Conservation (phyloP, 768 basidiomycete genomes). For the Filobasidium wieringae region DNA sequence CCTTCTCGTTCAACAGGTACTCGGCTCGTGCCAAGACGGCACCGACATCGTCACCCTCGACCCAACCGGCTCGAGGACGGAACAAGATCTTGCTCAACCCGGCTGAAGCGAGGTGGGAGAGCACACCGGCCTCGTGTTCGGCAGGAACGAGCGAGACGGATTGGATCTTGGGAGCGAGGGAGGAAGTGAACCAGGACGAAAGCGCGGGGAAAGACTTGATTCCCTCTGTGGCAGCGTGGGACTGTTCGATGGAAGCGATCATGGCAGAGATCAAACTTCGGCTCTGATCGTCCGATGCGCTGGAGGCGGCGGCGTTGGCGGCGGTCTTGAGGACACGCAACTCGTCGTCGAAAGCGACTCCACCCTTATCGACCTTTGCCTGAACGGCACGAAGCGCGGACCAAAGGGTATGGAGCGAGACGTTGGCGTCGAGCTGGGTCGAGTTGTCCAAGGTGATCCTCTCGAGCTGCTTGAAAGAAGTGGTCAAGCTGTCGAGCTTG, state of each 20-base stretch:
- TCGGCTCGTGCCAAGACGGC: constrained; percentile 81
- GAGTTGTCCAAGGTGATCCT: constrained; percentile 85
- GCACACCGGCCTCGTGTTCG: constrained; percentile 72
- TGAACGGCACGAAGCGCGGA: constrained; percentile 73
- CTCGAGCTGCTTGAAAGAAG: constrained; percentile 80
- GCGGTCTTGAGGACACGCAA: constrained; percentile 69
- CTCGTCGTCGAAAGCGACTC: constrained; percentile 76
- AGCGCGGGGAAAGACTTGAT: constrained; percentile 84
- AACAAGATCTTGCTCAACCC: constrained; percentile 65
- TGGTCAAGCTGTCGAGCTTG: constrained; percentile 84
- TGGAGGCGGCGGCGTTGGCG: constrained; percentile 48
- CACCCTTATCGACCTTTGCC: constrained; percentile 52
- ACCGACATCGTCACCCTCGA: constrained; percentile 66
- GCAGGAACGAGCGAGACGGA: constrained; percentile 79
- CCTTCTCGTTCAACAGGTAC: constrained; percentile 79
- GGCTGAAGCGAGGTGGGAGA: constrained; percentile 74
- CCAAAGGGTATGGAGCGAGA: constrained; percentile 83
- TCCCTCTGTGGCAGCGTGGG: constrained; percentile 33
- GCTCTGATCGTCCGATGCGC: constrained; percentile 54
- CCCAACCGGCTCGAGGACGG: constrained; percentile 59
- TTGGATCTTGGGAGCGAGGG: constrained; percentile 70
- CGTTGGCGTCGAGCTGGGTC: constrained; percentile 79
- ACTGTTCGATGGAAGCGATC: constrained; percentile 46
- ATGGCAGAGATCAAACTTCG: constrained; percentile 62
- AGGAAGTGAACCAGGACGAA: constrained; percentile 74